Evolutionary conservation across 2,329 filamentous ascomycete species (phyloP), one percentile per base, ranked within the genome.

Genomic region (Blumeriella jaapii): DNA sequence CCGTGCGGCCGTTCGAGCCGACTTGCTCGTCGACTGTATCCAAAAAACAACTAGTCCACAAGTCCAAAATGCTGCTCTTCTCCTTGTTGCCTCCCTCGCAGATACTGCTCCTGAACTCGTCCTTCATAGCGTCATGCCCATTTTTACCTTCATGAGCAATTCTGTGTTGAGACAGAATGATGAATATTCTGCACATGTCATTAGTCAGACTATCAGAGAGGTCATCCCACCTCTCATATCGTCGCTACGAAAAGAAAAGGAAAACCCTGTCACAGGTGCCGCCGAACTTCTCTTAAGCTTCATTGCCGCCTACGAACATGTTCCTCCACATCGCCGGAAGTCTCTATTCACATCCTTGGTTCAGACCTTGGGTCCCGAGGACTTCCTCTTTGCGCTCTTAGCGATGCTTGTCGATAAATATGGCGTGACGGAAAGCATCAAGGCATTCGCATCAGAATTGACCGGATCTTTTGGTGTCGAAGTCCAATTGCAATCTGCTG

Each of bases 131-230:
- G 84, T 98, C 35, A 98, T 98, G 91, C 91, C 91, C 9, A 89
- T 98, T 34, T 98, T 98, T 61, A 96, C 91, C 0, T 95, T 96
- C 56, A 95, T 96, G 79, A 86, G 89, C 26, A 82, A 80, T 27
- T 94, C 84, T 3, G 79, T 95, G 13, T 69, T 98, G 31, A 78
- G 83, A 31, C 89, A 95, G 61, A 85, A 84, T 49, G 93, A 98
- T 51, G 89, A 96, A 50, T 96, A 95, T 61, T 96, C 91, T 14
- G 86, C 87, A 9, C 84, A 94, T 56, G 89, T 98, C 19, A 89
- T 95, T 39, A 85, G 93, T 51, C 86, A 85, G 63, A 96, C 91
- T 2, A 87, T 98, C 49, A 83, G 86, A 42, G 82, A 89, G 50
- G 87, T 98, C 14, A 83, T 98, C 18, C 93, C 93, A 15, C 86